phyloP scores from a whole-genome alignment of 805 yeast species.

The Metahyphopichia silvanorum region DNA sequence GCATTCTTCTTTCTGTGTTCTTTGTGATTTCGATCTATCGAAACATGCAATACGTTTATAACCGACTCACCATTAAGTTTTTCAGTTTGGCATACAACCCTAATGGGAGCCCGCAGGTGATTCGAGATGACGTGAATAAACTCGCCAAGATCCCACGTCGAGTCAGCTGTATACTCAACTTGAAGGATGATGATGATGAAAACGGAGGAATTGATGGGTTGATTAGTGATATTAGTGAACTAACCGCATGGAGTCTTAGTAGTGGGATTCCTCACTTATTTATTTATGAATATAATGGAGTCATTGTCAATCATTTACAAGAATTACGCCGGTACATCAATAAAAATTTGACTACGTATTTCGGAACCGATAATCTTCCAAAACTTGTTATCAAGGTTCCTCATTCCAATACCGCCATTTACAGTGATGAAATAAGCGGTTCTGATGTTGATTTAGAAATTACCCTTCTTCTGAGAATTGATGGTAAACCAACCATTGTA shows the following conservation, averaged over 20 bases:
- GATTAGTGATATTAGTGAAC: slow-evolving; percentile 70
- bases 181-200: slow-evolving; percentile 74
- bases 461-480: slow-evolving; percentile 65
- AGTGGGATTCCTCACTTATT: slow-evolving; percentile 75
- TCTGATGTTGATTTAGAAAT: slow-evolving; percentile 55
- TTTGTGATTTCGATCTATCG: slow-evolving; percentile 55
- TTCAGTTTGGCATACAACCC: slow-evolving; percentile 62
- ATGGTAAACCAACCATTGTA: slow-evolving; percentile 88
- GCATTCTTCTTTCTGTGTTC: slow-evolving; percentile 50
- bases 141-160: slow-evolving; percentile 75
- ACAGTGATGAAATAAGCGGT: slow-evolving; percentile 24
- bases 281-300: slow-evolving; percentile 78
- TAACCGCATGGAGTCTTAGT: slow-evolving; percentile 84
- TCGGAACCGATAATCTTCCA: slow-evolving; percentile 70
- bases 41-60: slow-evolving; percentile 48
- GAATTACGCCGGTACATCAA: slow-evolving; percentile 55
- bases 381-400: slow-evolving; percentile 62
- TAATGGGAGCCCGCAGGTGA: slow-evolving; percentile 76
- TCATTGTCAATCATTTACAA: slow-evolving; percentile 47
- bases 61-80: slow-evolving; percentile 53
- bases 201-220: slow-evolving; percentile 88
- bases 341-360: slow-evolving; percentile 63
- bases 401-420: slow-evolving; percentile 51
- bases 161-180: slow-evolving; percentile 70
- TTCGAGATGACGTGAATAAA: slow-evolving; percentile 75